Percentiles rank a stretch among this genome's conserved stretches.
These are phyloP conservation scores for Fraxinus baroniana DNA, from an alignment of 305 asterid genomes.

Conservation along the genomic window DNA sequence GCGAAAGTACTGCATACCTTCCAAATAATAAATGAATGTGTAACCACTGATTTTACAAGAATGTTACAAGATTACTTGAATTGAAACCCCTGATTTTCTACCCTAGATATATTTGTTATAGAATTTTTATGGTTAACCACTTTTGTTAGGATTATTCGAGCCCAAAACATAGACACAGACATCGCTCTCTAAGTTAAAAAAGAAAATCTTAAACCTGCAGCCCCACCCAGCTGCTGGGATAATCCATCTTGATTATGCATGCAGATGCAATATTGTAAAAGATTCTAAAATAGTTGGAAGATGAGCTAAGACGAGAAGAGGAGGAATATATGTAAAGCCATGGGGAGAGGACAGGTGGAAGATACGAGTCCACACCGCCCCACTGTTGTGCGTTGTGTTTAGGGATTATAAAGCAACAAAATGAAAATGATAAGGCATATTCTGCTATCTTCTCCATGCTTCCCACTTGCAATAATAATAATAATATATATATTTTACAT, in stretches of 20 bases:
- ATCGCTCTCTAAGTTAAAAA: background rate
- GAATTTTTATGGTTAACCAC: background rate
- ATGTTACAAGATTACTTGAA: background rate
- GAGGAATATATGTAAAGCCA: background rate
- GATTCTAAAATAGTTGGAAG: background rate
- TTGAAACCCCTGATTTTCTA: background rate
- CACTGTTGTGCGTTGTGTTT: background rate
- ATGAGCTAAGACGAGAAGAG: background rate
- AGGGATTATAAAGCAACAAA: background rate
- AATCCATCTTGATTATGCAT: background rate
- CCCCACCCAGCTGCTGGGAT: background rate
- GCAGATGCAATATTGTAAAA: background rate
- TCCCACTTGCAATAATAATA: background rate
- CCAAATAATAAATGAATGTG: background rate
- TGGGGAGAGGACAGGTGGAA: conserved; percentile 5
- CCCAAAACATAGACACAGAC: background rate
- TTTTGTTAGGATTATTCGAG: background rate
- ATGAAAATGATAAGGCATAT: background rate
- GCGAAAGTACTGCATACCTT: background rate
- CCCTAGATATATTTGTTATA: background rate
- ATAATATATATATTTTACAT: background rate
- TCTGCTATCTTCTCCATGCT: background rate
- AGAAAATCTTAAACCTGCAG: background rate
- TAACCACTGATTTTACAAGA: background rate
- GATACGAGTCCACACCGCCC: background rate